These are phyloP conservation scores for Pseudogymnoascus sp. DNA, from an alignment of 2,329 filamentous ascomycete species.

Conservation along the genomic window DNA sequence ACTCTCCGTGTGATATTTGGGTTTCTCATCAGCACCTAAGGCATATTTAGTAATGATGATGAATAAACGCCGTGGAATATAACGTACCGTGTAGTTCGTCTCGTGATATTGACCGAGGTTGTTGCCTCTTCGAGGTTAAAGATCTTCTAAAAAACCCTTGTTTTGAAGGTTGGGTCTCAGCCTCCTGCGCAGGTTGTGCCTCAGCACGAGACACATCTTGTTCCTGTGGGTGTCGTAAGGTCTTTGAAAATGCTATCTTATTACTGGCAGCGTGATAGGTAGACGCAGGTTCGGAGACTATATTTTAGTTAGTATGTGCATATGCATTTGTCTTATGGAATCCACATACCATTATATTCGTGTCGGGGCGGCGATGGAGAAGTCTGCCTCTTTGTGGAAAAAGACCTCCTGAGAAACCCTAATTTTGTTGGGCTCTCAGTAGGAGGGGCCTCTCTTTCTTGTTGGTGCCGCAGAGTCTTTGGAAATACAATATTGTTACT, in stretches of 20 bases:
- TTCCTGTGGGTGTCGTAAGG: background rate
- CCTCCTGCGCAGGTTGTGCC: background rate
- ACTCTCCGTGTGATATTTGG: background rate
- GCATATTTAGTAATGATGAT: background rate
- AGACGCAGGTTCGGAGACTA: background rate
- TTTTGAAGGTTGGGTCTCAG: background rate
- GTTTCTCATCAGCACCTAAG: background rate
- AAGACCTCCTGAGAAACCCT: background rate
- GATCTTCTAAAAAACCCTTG: background rate
- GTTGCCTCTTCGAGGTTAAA: background rate
- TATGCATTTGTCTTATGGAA: background rate
- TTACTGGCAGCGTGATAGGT: background rate
- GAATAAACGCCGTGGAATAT: background rate
- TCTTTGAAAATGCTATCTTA: background rate
- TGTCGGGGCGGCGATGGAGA: background rate
- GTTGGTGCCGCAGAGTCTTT: background rate
- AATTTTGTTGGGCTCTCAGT: background rate
- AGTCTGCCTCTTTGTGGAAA: background rate
- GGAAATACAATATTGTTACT: slow-evolving; percentile 1
- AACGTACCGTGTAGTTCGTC: background rate
- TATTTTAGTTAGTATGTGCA: background rate
- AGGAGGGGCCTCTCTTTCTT: background rate
- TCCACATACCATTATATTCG: background rate
- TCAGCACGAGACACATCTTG: background rate
- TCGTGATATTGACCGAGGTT: background rate